Base-by-base conservation (phyloP, 1,139 yeast species). In the Wickerhamomyces sp. region DNA sequence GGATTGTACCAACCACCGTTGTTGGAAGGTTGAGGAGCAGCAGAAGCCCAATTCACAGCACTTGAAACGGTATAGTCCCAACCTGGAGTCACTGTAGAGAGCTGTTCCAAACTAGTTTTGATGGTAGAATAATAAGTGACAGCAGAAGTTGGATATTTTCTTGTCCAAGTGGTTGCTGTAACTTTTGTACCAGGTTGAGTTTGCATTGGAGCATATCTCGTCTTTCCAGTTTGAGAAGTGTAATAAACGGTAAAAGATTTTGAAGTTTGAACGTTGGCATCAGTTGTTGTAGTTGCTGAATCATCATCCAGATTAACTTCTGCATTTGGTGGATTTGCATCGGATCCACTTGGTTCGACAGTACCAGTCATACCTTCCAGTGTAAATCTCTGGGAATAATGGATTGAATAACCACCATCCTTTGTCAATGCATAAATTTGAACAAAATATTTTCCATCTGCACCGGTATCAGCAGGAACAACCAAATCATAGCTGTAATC, bases 121-220 rank as follows among this genome's bases (percentile, higher is more conserved):
- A 60, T 38, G 0, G 80, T 61, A 4, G 75, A 42, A 55, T 68
- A 78, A 49, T 65, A 77, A 1, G 85, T 70, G 19, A 80, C 87
- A 0, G 81, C 66, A 42, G 87, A 76, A 1, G 89, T 72, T 15
- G 89, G 78, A 55, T 62, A 80, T 45, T 68, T 62, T 52, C 75
- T 68, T 2, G 76, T 55, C 84, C 86, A 81, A 3, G 79, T 61
- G 4, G 79, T 67, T 17, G 74, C 77, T 1, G 95, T 81, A 12
- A 86, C 76, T 8, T 61, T 67, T 2, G 83, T 55, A 5, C 79
- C 84, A 7, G 96, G 96, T 61, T 87, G 95, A 40, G 67, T 59
- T 61, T 87, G 96, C 95, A 88, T 87, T 33, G 96, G 95, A 1
- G 96, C 96, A 59, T 64, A 85, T 55, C 86, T 70, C 3, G 82